A percentile compares a stretch with the other conserved stretches of the same genome.
These are phyloP conservation scores for Pulveroboletus ravenelii DNA, from an alignment of 768 basidiomycete genomes.

Conservation along the genomic window DNA sequence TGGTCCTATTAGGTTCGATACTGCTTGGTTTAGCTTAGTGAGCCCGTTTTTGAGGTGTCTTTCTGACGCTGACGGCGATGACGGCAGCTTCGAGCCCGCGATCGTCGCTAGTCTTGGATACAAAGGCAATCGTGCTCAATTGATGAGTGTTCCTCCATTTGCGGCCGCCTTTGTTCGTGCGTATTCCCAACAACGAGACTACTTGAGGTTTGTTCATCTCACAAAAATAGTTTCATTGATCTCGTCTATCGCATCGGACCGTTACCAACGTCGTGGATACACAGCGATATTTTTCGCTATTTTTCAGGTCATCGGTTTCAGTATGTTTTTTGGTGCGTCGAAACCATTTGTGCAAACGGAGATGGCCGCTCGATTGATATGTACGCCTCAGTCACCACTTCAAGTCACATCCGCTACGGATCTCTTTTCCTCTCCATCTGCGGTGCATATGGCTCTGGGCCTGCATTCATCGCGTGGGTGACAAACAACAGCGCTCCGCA, in stretches of 20 bases:
- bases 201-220: background rate
- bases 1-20: slow-evolving; percentile 12
- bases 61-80: slow-evolving; percentile 35
- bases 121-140: slow-evolving; percentile 47
- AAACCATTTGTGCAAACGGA: background rate
- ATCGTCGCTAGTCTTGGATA: slow-evolving; percentile 64
- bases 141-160: slow-evolving; percentile 54
- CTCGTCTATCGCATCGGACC: slow-evolving; percentile 50
- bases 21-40: slow-evolving; percentile 22
- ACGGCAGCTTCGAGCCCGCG: slow-evolving; percentile 61
- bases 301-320: slow-evolving; percentile 46
- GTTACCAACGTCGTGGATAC: slow-evolving; percentile 46
- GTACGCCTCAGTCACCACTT: slow-evolving; percentile 17
- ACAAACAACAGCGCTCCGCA: slow-evolving; percentile 43
- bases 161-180: slow-evolving; percentile 43
- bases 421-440: slow-evolving; percentile 54
- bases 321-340: slow-evolving; percentile 48
- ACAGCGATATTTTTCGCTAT: slow-evolving; percentile 41
- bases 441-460: slow-evolving; percentile 48
- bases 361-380: background rate
- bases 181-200: slow-evolving; percentile 11
- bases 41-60: slow-evolving; percentile 11
- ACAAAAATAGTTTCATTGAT: slow-evolving; percentile 35
- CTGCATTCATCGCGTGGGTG: slow-evolving; percentile 54
- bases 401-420: slow-evolving; percentile 44